A percentile compares a stretch with the other conserved stretches of the same genome.
These are phyloP conservation scores for Scenedesmus sp. DNA, from an alignment of 163 green algal species.

Conservation along the genomic window DNA sequence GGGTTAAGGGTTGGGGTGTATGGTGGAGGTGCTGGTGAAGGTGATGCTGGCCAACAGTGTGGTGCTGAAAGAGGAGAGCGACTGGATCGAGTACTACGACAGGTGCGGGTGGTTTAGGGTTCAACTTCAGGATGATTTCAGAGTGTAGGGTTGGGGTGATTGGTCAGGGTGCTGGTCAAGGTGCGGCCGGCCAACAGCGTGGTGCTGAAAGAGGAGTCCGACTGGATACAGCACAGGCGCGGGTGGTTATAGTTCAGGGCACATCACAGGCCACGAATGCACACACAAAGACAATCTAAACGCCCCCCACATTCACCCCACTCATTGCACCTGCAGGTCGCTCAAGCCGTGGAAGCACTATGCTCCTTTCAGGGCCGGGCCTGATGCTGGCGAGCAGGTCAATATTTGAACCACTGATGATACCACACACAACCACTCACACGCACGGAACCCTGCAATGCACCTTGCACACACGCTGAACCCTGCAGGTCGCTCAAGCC, in stretches of 20 bases:
- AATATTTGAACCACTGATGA: background rate
- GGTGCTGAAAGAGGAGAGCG: constrained; percentile 58
- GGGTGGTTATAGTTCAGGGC: background rate
- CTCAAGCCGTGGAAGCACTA: background rate
- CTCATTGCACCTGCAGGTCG: constrained; percentile 21
- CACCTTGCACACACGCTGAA: background rate
- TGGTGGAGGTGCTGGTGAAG: background rate
- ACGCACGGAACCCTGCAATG: no score
- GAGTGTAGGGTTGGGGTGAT: background rate
- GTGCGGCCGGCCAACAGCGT: background rate
- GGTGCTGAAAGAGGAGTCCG: constrained; percentile 57
- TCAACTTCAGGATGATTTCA: no score
- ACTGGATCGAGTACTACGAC: constrained; percentile 71
- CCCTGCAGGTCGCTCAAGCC: constrained; percentile 17
- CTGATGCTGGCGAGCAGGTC: constrained; percentile 6
- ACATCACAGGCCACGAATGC: background rate
- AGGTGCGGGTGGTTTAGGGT: background rate
- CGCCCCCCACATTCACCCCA: background rate
- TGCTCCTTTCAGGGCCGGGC: no score
- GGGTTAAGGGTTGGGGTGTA: background rate
- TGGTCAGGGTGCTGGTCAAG: background rate
- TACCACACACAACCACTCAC: no score
- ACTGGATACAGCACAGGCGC: constrained; percentile 69
- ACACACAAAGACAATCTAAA: background rate
- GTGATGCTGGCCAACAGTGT: constrained; percentile 4